These are phyloP conservation scores for Cytospora piceae DNA, from an alignment of 2,329 filamentous ascomycete genomes.

Conservation along the genomic window DNA sequence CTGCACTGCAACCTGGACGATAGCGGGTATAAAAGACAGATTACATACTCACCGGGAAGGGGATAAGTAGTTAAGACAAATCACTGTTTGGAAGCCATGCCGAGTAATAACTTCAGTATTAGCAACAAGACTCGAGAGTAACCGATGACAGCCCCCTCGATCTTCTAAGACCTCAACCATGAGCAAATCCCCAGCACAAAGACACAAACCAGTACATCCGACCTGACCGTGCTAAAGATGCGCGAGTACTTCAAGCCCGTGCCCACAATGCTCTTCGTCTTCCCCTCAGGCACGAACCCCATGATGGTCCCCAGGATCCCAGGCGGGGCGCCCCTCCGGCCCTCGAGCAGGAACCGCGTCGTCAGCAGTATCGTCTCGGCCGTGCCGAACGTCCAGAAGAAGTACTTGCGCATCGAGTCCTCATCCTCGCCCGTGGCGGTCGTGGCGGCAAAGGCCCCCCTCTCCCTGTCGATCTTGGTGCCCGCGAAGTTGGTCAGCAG, in stretches of 20 bases:
- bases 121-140: neutral
- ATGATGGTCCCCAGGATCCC: constrained; percentile 67
- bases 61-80: neutral
- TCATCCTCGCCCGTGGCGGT: constrained; percentile 30
- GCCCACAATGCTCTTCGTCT: constrained; percentile 48
- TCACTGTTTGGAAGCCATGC: neutral
- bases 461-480: constrained; percentile 62
- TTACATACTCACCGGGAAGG: neutral
- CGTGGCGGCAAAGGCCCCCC: constrained; percentile 41
- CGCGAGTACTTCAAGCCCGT: constrained; percentile 67
- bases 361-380: constrained; percentile 74
- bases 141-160: neutral
- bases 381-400: constrained; percentile 83
- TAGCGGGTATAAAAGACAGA: neutral
- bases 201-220: constrained; percentile 74
- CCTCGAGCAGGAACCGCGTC: constrained; percentile 71
- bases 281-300: constrained; percentile 68
- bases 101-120: neutral
- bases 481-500: constrained; percentile 71
- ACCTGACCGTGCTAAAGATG: constrained; percentile 72
- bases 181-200: constrained; percentile 70
- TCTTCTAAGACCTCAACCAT: constrained; percentile 44
- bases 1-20: neutral
- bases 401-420: constrained; percentile 48
- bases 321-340: constrained; percentile 56